Conservation (phyloP, 2,329 filamentous ascomycete species). For the Cytospora chrysosperma region DNA sequence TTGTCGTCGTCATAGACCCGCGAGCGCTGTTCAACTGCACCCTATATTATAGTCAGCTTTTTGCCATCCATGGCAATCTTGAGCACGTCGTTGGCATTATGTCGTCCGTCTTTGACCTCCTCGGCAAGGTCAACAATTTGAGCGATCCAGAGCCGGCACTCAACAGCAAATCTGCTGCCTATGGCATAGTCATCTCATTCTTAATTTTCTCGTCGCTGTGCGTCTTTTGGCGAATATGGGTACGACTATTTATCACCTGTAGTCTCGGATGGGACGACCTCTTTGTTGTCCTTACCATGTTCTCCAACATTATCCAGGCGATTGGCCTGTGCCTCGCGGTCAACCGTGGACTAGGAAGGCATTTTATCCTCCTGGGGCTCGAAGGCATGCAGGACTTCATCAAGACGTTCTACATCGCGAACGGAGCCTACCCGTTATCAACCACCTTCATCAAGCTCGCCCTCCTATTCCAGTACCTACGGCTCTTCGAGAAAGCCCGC, state of each 20-base stretch:
- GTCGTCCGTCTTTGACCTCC: slow-evolving; percentile 24
- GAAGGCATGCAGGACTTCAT: slow-evolving; percentile 18
- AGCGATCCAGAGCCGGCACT: slow-evolving; percentile 23
- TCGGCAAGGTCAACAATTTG: slow-evolving; percentile 27
- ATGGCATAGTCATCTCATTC: slow-evolving; percentile 25
- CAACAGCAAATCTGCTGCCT: slow-evolving; percentile 20
- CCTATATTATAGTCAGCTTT: no score
- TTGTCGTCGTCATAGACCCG: no score
- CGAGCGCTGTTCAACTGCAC: no score
- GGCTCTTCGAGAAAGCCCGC: slow-evolving; percentile 23
- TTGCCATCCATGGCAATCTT: slow-evolving; percentile 4
- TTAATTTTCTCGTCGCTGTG: slow-evolving; percentile 23
- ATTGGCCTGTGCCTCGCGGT: slow-evolving; percentile 1
- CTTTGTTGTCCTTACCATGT: slow-evolving; percentile 24
- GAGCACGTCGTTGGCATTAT: slow-evolving; percentile 11
- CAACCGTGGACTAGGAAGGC: slow-evolving; percentile 13
- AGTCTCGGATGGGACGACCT: slow-evolving; percentile 26
- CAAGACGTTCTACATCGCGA: slow-evolving; percentile 24
- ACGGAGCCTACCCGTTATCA: slow-evolving; percentile 25
- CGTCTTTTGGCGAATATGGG: slow-evolving; percentile 25
- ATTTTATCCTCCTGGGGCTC: slow-evolving; percentile 11
- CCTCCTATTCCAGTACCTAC: slow-evolving; percentile 26
- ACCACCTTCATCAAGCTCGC: slow-evolving; percentile 28
- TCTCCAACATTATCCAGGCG: slow-evolving; percentile 9
- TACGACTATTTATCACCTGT: slow-evolving; percentile 21